Evolutionary conservation across 179 eudicot genomes (phyloP).

Genomic region (Vitellaria paradoxa): DNA sequence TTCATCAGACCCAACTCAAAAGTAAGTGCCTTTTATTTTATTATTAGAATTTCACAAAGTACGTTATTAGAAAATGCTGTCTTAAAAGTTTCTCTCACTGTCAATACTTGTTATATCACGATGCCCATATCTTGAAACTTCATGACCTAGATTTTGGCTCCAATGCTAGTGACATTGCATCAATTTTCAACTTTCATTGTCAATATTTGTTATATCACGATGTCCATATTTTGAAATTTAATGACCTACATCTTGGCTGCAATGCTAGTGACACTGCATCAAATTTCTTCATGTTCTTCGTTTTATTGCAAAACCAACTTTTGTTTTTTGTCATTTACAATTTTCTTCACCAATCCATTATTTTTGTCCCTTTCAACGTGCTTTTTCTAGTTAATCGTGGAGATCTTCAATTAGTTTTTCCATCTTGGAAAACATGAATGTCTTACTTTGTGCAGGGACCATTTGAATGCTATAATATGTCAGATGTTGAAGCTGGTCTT

Average conservation of each 20-base stretch:
- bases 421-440: slow-evolving; percentile 10
- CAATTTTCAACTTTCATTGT: neutral
- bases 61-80: no score
- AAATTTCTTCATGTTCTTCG: no score
- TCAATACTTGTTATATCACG: neutral
- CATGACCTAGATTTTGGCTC: neutral
- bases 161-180: neutral
- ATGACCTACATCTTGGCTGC: neutral
- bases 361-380: neutral
- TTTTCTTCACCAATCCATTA: neutral
- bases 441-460: slow-evolving; percentile 61
- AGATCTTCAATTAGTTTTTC: slow-evolving; percentile 4
- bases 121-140: neutral
- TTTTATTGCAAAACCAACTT: neutral
- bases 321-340: neutral
- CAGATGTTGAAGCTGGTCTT: slow-evolving; percentile 75
- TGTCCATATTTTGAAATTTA: neutral
- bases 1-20: slow-evolving; percentile 60
- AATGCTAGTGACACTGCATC: neutral
- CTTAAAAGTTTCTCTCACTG: no score
- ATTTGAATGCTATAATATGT: slow-evolving; percentile 79
- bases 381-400: neutral
- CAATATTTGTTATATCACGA: neutral
- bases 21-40: slow-evolving; percentile 35
- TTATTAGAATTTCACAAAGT: no score